A percentile compares a stretch with the other conserved stretches of the same genome.
phyloP scores from a whole-genome alignment of 805 yeast genomes.

The Yamadazyma scolyti region DNA sequence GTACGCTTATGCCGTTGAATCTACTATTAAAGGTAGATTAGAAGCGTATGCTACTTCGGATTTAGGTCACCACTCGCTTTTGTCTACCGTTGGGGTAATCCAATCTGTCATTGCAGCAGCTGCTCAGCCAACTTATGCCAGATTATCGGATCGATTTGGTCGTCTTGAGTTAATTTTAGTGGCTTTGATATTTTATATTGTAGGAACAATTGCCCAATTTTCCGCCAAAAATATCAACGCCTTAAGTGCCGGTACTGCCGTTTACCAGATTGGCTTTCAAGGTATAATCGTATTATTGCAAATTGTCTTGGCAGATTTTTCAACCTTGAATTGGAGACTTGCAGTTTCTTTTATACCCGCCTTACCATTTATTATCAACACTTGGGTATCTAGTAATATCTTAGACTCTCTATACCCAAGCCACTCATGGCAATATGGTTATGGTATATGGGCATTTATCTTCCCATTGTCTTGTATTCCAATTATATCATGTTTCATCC shows the following conservation, averaged over 20 bases:
- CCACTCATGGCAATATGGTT: constrained; percentile 64
- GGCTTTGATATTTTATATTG: constrained; percentile 51
- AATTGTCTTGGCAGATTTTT: constrained; percentile 61
- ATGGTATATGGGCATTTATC: constrained; percentile 78
- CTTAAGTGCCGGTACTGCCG: constrained; percentile 63
- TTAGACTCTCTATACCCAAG: constrained; percentile 33
- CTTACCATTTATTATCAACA: constrained; percentile 69
- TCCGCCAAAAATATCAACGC: constrained; percentile 55
- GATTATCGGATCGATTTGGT: constrained; percentile 66
- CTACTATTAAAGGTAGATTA: constrained; percentile 10
- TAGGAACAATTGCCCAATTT: constrained; percentile 64
- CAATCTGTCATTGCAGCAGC: constrained; percentile 63
- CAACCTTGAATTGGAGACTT: constrained; percentile 69
- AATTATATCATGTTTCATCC: constrained; percentile 46
- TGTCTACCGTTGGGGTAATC: constrained; percentile 58
- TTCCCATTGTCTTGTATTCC: constrained; percentile 68
- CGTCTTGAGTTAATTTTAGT: constrained; percentile 49
- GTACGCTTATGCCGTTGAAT: constrained; percentile 43
- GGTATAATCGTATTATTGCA: constrained; percentile 58
- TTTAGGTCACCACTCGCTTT: constrained; percentile 50
- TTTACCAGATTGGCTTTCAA: constrained; percentile 50
- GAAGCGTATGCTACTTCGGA: constrained; percentile 56
- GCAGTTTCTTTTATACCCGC: constrained; percentile 63
- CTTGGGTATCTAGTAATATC: constrained; percentile 72
- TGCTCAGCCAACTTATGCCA: constrained; percentile 60